Base-by-base conservation (phyloP, 1,284 basidiomycete species). In the Ustilago lituana region DNA sequence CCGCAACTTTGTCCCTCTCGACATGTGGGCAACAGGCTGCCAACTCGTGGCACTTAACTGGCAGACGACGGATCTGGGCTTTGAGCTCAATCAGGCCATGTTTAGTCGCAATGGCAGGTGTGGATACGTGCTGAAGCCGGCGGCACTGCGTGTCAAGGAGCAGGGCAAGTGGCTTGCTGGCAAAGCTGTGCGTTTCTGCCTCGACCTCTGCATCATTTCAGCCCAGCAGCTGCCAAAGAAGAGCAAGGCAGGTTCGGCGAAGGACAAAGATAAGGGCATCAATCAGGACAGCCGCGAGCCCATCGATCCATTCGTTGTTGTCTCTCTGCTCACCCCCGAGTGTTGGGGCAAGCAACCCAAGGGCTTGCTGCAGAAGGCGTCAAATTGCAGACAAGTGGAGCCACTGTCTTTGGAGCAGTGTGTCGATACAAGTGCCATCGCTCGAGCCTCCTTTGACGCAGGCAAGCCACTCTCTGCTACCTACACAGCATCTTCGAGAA, bases 31-130 rank as follows among this genome's bases (percentile, higher is more conserved):
- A 0, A 89, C 89, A 0, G 95, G 95, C 0, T 89, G 89, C 15
- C 95, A 98, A 83, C 83, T 98, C n/a, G 94, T 96, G 0, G 93
- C 96, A 6, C 87, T 98, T 63, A 99, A 99, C 82, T 98, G 94
- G 92, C 96, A 99, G 83, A 98, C 94, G 0, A 90, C 55, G 5
- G 79, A 77, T 40, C 29, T 79, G 4, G 77, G 78, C 8, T 91
- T 91, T 77, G 90, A 91, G 85, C 90, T 96, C 80, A 98, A 97
- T 77, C 89, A 91, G 74, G 91, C 94, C 9, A 92, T 98, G 91
- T 99, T 99, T 82, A 88, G 89, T 71, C 86, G 91, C 7, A 94
- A 94, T 72, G 91, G 90, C 4, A 87, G 88, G 15, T 87, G 88
- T 11, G 95, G 96, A 1, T 98, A 93, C 79, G 90, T 98, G 5